phyloP scores from a whole-genome alignment of 208 protist species.

The Leishmania aethiopica region DNA sequence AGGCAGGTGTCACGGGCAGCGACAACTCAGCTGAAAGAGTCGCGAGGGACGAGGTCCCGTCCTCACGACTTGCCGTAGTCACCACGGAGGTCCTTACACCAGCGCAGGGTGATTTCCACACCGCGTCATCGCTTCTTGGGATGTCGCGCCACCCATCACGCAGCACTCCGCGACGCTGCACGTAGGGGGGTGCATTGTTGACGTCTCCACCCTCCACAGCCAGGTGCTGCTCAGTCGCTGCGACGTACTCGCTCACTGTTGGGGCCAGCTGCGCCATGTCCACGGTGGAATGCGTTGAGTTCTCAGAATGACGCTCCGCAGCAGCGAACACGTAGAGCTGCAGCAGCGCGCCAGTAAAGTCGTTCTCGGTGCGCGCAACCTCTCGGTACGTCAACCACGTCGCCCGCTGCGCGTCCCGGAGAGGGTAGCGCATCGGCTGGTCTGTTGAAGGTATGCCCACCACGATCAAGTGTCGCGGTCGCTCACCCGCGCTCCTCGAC shows the following conservation, averaged over 20 bases:
- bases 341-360: slow-evolving; percentile 19
- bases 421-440: background rate
- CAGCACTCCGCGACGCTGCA: background rate
- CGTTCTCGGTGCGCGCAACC: slow-evolving; percentile 33
- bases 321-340: too few relatives aligned
- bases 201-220: background rate
- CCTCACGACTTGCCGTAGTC: background rate
- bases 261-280: background rate
- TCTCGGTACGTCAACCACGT: slow-evolving; percentile 46
- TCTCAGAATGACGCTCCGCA: background rate
- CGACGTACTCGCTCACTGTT: background rate
- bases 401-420: slow-evolving; percentile 34
- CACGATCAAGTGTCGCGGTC: background rate
- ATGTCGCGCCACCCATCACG: background rate
- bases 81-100: background rate
- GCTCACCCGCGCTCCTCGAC: slow-evolving; percentile 2
- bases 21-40: background rate
- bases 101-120: slow-evolving; percentile 2
- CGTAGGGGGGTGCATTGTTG: background rate
- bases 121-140: background rate
- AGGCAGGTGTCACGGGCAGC: slow-evolving; percentile 10
- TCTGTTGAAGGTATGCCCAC: background rate
- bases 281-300: background rate
- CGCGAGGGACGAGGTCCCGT: background rate
- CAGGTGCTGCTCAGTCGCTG: background rate